Conservation (phyloP, 805 yeast species). For the Candida sanyiensis region DNA sequence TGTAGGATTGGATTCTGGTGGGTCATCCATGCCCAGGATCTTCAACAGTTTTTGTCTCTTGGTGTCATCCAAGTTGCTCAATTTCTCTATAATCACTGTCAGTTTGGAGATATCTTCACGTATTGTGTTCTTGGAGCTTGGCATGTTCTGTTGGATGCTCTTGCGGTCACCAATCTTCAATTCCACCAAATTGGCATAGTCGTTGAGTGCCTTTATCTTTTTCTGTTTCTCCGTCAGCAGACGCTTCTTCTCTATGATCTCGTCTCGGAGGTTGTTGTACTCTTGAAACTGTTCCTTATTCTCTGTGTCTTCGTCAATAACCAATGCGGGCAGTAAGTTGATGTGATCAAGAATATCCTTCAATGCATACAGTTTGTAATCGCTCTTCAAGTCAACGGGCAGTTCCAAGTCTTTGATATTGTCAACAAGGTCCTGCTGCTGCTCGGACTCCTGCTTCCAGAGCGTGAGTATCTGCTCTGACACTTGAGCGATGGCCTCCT, state of each 20-base stretch:
- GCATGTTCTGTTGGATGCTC: constrained; percentile 15
- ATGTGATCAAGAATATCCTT: constrained; percentile 17
- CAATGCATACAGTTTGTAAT: constrained; percentile 17
- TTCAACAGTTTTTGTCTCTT: constrained; percentile 8
- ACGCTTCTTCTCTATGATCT: constrained; percentile 7
- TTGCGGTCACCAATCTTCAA: constrained; percentile 19
- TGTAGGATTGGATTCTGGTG: neutral
- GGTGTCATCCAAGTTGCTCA: constrained; percentile 17
- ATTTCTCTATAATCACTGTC: constrained; percentile 16
- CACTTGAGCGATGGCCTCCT: constrained; percentile 19
- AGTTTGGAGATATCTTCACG: constrained; percentile 17
- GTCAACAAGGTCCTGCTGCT: constrained; percentile 5
- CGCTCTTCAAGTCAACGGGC: constrained; percentile 15
- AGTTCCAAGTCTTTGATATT: constrained; percentile 11
- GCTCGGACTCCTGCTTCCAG: constrained; percentile 11
- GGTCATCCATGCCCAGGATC: neutral
- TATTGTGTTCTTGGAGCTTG: constrained; percentile 13
- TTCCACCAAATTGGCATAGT: constrained; percentile 9
- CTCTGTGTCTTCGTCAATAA: neutral
- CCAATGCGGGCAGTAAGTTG: constrained; percentile 17
- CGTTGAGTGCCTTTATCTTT: constrained; percentile 8
- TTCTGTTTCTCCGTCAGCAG: constrained; percentile 9
- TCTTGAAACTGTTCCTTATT: constrained; percentile 2
- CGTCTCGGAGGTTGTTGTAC: constrained; percentile 12
- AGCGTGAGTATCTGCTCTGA: constrained; percentile 19